Conservation (phyloP, 2,329 filamentous ascomycete genomes). For the Claviceps spartinae region DNA sequence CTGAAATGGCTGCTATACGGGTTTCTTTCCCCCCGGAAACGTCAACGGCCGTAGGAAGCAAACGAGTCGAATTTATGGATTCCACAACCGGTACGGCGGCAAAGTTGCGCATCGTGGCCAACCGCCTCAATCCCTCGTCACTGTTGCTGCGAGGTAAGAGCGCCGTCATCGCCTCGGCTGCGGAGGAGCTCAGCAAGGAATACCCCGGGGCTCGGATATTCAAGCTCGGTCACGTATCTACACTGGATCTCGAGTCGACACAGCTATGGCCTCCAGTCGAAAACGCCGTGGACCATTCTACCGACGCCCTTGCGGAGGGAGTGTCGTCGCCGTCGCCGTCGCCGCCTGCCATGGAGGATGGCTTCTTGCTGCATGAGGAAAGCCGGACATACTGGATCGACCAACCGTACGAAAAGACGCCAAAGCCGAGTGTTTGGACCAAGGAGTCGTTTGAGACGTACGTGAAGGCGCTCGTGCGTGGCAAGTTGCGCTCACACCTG, state of each 20-base stretch:
- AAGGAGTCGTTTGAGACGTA: constrained; percentile 27
- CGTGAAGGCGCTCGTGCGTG: constrained; percentile 26
- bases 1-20: constrained; percentile 22
- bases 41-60: constrained; percentile 21
- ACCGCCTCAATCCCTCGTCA: constrained; percentile 17
- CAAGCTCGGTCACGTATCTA: constrained; percentile 22
- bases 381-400: constrained; percentile 17
- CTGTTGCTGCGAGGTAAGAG: constrained; percentile 20
- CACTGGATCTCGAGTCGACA: constrained; percentile 21
- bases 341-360: constrained; percentile 10
- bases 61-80: constrained; percentile 21
- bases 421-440: constrained; percentile 28
- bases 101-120: constrained; percentile 20
- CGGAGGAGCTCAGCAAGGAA: constrained; percentile 19
- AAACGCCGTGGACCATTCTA: constrained; percentile 11
- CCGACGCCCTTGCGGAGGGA: constrained; percentile 6
- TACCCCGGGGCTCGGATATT: constrained; percentile 21
- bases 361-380: constrained; percentile 24
- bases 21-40: constrained; percentile 22
- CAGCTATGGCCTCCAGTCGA: constrained; percentile 24
- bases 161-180: constrained; percentile 18
- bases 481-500: constrained; percentile 20
- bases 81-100: constrained; percentile 19
- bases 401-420: constrained; percentile 24
- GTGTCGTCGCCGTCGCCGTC: constrained; percentile 12